Conservation (phyloP, 306 rosid species). For the Inga oerstediana region DNA sequence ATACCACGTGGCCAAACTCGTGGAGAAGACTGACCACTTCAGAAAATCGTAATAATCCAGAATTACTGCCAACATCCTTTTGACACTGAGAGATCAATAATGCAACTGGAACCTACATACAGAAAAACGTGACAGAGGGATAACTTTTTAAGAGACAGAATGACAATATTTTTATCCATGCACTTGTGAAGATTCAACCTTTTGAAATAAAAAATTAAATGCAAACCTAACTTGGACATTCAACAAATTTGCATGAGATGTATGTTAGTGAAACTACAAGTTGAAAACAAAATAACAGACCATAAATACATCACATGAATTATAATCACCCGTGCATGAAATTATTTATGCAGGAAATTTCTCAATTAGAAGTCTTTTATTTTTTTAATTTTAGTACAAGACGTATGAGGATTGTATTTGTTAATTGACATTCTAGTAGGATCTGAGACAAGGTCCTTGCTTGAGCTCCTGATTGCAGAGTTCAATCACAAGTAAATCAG, state of each 20-base stretch:
- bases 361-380: background rate
- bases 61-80: constrained; percentile 57
- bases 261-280: constrained; percentile 1
- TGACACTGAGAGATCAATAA: constrained; percentile 72
- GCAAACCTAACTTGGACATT: background rate
- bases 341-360: background rate
- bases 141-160: constrained; percentile 2
- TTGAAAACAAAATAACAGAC: constrained; percentile 18
- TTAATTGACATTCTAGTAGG: constrained; percentile 15
- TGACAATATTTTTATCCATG: background rate
- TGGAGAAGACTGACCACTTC: constrained; percentile 93
- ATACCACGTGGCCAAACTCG: constrained; percentile 98
- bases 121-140: constrained; percentile 26
- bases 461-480: background rate
- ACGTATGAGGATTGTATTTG: background rate
- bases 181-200: background rate
- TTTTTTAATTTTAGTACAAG: background rate
- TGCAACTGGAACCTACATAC: constrained; percentile 75
- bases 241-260: background rate
- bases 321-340: constrained; percentile 2
- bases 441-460: background rate
- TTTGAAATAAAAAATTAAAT: background rate
- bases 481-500: background rate
- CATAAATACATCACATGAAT: constrained; percentile 12
- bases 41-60: constrained; percentile 82